These are phyloP conservation scores for Punica granatum DNA, from an alignment of 345 rosid genomes.

Conservation along the genomic window DNA sequence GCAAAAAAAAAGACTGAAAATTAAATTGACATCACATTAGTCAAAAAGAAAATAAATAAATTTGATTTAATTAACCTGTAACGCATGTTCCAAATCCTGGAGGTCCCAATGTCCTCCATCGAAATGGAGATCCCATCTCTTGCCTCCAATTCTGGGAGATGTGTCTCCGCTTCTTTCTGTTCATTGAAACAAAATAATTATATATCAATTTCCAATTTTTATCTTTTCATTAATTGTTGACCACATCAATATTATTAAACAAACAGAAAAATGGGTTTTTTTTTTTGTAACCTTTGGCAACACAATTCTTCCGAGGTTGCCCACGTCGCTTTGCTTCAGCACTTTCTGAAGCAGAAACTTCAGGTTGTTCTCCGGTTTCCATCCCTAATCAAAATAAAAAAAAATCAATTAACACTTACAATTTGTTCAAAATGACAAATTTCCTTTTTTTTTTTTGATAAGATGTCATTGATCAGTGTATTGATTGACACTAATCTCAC, in stretches of 20 bases:
- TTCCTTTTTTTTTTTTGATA: no score
- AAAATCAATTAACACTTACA: background rate
- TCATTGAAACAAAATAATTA: background rate
- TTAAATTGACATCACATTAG: background rate
- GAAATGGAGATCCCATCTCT: slow-evolving; percentile 93
- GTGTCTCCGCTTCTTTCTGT: slow-evolving; percentile 97
- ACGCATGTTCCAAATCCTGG: slow-evolving; percentile 98
- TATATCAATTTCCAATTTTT: background rate
- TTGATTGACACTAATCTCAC: no score
- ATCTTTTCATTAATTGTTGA: background rate
- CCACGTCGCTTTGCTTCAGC: slow-evolving; percentile 98
- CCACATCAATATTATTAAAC: background rate
- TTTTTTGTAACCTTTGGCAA: slow-evolving; percentile 56
- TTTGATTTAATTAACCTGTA: slow-evolving; percentile 40
- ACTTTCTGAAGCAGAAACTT: slow-evolving; percentile 94
- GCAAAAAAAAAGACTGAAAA: no score
- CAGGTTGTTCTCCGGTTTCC: slow-evolving; percentile 89
- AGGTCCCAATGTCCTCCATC: slow-evolving; percentile 98
- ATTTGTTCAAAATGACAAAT: background rate
- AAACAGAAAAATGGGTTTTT: background rate
- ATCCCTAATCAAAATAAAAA: slow-evolving; percentile 40
- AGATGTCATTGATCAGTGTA: no score
- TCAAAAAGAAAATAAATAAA: background rate
- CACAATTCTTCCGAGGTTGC: slow-evolving; percentile 93
- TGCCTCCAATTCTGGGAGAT: slow-evolving; percentile 90